Evolutionary conservation across 805 yeast species (phyloP).

Genomic region (Clavispora vitiphila): DNA sequence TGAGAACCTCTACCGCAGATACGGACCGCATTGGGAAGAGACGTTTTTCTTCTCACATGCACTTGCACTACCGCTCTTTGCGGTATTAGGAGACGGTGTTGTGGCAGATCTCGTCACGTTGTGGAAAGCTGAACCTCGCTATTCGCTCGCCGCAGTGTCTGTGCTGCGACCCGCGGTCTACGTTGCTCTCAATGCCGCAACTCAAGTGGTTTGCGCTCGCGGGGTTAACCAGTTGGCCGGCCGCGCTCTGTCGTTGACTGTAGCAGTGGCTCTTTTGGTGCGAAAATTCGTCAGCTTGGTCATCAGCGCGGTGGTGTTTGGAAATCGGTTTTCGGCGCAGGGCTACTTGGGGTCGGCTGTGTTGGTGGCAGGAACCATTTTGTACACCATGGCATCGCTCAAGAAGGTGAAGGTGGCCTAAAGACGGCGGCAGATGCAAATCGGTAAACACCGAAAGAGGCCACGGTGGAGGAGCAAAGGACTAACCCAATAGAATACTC

Average conservation of each 20-base stretch:
- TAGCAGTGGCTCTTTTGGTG: constrained; percentile 54
- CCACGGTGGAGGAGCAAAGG: too few relatives aligned
- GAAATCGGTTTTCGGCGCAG: constrained; percentile 34
- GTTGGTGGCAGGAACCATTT: constrained; percentile 53
- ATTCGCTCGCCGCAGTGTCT: neutral
- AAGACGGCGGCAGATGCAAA: too few relatives aligned
- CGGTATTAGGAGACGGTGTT: constrained; percentile 26
- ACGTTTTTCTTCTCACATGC: constrained; percentile 57
- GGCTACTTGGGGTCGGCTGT: constrained; percentile 44
- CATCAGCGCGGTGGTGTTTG: constrained; percentile 51
- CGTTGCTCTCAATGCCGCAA: constrained; percentile 14
- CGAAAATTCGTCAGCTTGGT: constrained; percentile 59
- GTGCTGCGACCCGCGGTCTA: constrained; percentile 12
- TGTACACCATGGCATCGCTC: constrained; percentile 27
- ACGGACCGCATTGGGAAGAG: constrained; percentile 64
- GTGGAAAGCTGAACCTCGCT: neutral
- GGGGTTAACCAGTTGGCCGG: constrained; percentile 66
- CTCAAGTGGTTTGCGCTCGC: constrained; percentile 47
- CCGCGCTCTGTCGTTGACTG: constrained; percentile 54
- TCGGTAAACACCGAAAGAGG: too few relatives aligned
- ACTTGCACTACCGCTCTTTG: constrained; percentile 50
- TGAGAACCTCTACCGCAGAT: constrained; percentile 44
- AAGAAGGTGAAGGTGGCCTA: constrained; percentile 1
- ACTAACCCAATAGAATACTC: too few relatives aligned
- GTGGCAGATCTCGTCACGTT: constrained; percentile 7